Base-by-base conservation (phyloP, 2,329 filamentous ascomycete species). In the Aspergillus cejpii region DNA sequence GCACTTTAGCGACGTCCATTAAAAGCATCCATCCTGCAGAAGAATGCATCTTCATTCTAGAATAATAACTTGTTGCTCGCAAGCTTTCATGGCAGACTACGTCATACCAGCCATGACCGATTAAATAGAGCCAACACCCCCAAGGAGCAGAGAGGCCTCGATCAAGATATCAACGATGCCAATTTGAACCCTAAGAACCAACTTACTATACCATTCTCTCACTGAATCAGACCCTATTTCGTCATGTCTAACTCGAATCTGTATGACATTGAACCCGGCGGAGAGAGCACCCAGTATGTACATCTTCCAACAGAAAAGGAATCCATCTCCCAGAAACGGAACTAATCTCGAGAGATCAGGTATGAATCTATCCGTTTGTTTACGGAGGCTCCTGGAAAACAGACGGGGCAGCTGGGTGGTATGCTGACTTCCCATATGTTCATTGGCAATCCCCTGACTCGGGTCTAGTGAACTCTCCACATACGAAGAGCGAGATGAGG, bases 191-290 rank as follows among this genome's bases (percentile, higher is more conserved):
- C 15, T 15, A 5, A 15, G n/a, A n/a, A n/a, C n/a, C 28, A 15
- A 15, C 8, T 31, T 31, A 3, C 3, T 31, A n/a, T 31, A 1
- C 7, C 28, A n/a, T 15, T 31, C 12, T 31, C 7, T 15, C 15
- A 3, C 23, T 38, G 19, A 4, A 15, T 28, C 37, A 23, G 14
- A n/a, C 6, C 12, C 11, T 17, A 15, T n/a, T 21, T 24, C 28
- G 52, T 15, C 7, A 79, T 79, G 76, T 72, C 75, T 6, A 55
- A 62, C 49, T 64, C 68, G 14, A 72, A 74, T 51, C 66, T 82
- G 33, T 76, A 83, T 72, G 73, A 79, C 53, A 81, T 76, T 23
- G 74, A 74, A 45, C 69, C 71, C 14, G 80, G 80, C 57, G 80
- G 80, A 52, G 78, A 83, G 62, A 72, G 72, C 46, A 76, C 74